Evolutionary conservation across 345 rosid species (phyloP), one percentile per base, ranked within the genome.

Genomic region (Crucihimalaya himalaica): DNA sequence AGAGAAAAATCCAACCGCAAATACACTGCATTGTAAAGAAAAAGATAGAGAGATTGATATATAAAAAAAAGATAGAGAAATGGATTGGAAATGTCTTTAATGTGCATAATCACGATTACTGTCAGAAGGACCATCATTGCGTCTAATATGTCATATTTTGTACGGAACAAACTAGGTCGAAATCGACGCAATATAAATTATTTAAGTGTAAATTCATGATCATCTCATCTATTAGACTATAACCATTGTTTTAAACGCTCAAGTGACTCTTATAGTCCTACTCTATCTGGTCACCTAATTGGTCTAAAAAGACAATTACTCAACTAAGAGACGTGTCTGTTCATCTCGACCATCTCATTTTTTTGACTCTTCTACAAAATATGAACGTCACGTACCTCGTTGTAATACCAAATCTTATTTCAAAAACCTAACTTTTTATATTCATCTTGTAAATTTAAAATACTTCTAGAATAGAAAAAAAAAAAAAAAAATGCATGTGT

Each of bases 41-140:
- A 23, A 23, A 23, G 1, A 23, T 2, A 23, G 25, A 23, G 25
- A 23, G 2, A 23, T 23, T 2, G 25, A 3, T 23, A n/a, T n/a
- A n/a, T n/a, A 21, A 23, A 23, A 23, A 23, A 23, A 23, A 23
- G 1, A 23, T 2, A 23, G 25, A 23, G 25, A 23, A 23, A 23
- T 23, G 25, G 25, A 3, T 23, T 23, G 25, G 25, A 23, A 3
- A 23, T 23, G 25, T 23, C 5, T 4, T 35, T 27, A 53, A 12
- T 28, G 59, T 37, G 60, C 60, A 55, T 23, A 29, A 56, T 56
- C 61, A 31, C 61, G 40, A 56, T 56, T 23, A 1, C 31, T 56
- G 40, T 56, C 61, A 56, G 39, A 31, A 55, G 61, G 21, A 29
- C 40, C 23, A 56, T 31, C 23, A 31, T 31, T 29, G 13, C 7